Evolutionary conservation across 2,329 filamentous ascomycete genomes (phyloP).

Genomic region (Nothomitra cinnamomea): DNA sequence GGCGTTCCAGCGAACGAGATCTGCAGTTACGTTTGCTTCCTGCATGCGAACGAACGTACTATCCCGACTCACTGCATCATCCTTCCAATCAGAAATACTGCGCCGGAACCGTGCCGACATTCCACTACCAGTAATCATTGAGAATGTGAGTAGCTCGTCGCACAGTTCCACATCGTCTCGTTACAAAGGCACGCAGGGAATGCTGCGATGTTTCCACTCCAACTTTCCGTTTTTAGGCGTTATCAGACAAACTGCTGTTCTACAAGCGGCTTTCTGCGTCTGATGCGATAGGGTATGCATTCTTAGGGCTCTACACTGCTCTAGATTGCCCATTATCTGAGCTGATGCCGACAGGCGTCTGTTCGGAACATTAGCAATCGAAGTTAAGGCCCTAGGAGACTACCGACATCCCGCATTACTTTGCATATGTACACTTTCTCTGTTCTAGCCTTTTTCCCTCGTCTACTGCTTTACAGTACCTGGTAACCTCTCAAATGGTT

Average conservation of each 20-base stretch:
- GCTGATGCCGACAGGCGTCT: neutral
- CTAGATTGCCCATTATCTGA: neutral
- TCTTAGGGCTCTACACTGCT: neutral
- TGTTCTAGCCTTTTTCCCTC: neutral
- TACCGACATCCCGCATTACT: neutral
- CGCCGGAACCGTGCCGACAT: neutral
- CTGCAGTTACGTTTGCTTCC: constrained; percentile 4
- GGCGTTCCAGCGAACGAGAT: constrained; percentile 1
- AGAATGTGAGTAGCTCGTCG: constrained; percentile 3
- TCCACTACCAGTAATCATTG: neutral
- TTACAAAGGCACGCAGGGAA: constrained; percentile 1
- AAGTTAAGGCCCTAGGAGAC: neutral
- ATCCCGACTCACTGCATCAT: constrained; percentile 3
- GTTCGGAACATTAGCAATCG: neutral
- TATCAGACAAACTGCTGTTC: constrained; percentile 1
- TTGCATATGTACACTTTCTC: constrained; percentile 3
- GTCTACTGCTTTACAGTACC: neutral
- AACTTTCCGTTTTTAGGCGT: neutral
- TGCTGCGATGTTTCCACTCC: neutral
- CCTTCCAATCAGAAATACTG: constrained; percentile 1
- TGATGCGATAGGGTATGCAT: neutral
- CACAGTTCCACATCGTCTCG: constrained; percentile 2
- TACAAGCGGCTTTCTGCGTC: neutral
- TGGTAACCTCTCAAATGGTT: neutral
- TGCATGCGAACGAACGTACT: constrained; percentile 4